Evolutionary conservation across 208 protist species (phyloP), one percentile per base, ranked within the genome.

Genomic region (Naegleria lovaniensis): DNA sequence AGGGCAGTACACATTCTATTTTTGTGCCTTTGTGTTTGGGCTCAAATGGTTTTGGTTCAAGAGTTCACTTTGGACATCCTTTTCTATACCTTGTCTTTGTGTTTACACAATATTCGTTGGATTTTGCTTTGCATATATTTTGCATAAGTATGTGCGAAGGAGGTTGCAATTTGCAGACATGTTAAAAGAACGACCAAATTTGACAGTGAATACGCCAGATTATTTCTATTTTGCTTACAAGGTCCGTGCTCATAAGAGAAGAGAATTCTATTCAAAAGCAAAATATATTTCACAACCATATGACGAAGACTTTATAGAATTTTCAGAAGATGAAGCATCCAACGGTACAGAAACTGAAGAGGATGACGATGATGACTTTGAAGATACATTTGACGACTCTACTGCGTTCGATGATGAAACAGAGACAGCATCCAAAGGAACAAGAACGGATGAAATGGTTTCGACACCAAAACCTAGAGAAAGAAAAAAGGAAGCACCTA

Each of bases 41-140:
- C n/a, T 79, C 19, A 79, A 79, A 33, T 79, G 67, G 67, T 79
- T 79, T 79, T 79, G 29, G 16, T 79, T 79, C n/a, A 79, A 79
- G n/a, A 79, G 25, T 13, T 36, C 67, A 36, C n/a, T 79, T 36
- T 79, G 67, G 67, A 79, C 67, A 36, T 29, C 29, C 0, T 29
- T 36, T 33, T 36, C 67, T 2, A 79, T 79, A 13, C 67, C 67
- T 36, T 79, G 67, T 33, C 16, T 79, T 36, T 79, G 67, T 79
- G 9, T 79, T 13, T 79, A 79, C 36, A 79, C n/a, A 11, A 15
- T 79, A 33, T 79, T 79, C 36, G 29, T 79, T 79, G 67, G 67
- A 2, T 36, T 79, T 79, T 79, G 29, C 29, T 79, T 79, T 79
- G 67, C 29, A 36, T 79, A 36, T 79, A 79, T 79, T 79, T 79